Evolutionary conservation across 257 asterid genomes (phyloP).

Genomic region (Primulina eburnea): DNA sequence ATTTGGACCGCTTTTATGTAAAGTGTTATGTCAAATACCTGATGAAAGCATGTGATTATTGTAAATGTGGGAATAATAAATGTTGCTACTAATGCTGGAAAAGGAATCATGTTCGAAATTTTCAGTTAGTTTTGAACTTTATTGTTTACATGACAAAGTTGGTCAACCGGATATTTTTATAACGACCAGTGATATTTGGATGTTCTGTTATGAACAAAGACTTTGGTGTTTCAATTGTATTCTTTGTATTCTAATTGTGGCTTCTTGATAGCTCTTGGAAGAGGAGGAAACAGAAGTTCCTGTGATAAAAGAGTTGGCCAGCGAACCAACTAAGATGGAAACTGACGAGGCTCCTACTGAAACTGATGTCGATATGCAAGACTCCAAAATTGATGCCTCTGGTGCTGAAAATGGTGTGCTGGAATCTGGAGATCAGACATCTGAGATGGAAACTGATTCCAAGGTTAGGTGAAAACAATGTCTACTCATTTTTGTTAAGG

Average conservation of each 20-base stretch:
- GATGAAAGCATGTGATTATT: no score
- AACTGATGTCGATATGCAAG: conserved; percentile 43
- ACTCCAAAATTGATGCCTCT: conserved; percentile 34
- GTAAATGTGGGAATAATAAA: no score
- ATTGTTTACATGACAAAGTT: no score
- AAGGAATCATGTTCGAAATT: no score
- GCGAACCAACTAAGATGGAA: conserved; percentile 40
- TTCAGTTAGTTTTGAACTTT: no score
- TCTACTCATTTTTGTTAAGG: background rate
- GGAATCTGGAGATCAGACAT: conserved; percentile 62
- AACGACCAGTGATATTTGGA: no score
- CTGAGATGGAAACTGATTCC: conserved; percentile 76
- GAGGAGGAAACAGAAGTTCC: conserved; percentile 53
- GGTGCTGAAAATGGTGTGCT: conserved; percentile 30
- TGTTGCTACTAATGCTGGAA: no score
- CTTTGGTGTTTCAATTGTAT: background rate
- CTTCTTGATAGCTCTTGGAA: conserved; percentile 40
- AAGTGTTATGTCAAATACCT: no score
- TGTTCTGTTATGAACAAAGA: no score
- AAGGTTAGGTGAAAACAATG: conserved; percentile 46
- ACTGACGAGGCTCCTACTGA: conserved; percentile 39
- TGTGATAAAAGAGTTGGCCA: conserved; percentile 29
- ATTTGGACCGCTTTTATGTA: no score
- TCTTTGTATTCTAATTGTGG: background rate
- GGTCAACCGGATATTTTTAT: no score